Conservation (phyloP, 371 early-diverging fungal genomes). For the Entomophthora muscae region DNA sequence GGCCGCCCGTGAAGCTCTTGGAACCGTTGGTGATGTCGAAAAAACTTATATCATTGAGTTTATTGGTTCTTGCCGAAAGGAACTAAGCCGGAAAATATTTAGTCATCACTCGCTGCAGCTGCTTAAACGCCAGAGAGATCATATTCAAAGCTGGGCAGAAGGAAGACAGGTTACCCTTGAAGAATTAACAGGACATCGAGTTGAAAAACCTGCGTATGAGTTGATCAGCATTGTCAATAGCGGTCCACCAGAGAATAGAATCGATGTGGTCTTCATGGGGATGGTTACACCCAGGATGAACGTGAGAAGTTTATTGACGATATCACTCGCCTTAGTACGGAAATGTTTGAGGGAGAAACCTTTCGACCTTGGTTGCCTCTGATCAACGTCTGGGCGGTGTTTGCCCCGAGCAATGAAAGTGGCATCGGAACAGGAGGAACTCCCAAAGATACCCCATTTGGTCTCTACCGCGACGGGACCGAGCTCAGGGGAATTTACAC, state of each 20-base stretch:
- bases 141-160: neutral
- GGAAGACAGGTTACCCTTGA: too few species aligned
- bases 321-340: slow-evolving; percentile 28
- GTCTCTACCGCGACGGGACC: slow-evolving; percentile 34
- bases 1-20: neutral
- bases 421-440: slow-evolving; percentile 30
- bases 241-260: slow-evolving; percentile 28
- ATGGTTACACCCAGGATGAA: slow-evolving; percentile 30
- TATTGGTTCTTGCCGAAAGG: neutral
- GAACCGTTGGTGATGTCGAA: neutral
- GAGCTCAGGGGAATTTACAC: slow-evolving; percentile 35
- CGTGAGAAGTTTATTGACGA: slow-evolving; percentile 26
- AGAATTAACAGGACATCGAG: too few species aligned
- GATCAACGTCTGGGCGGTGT: slow-evolving; percentile 36
- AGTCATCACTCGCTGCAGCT: neutral
- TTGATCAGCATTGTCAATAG: slow-evolving; percentile 14
- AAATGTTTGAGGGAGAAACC: slow-evolving; percentile 32
- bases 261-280: slow-evolving; percentile 41
- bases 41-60: neutral
- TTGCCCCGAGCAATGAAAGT: slow-evolving; percentile 20
- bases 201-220: neutral
- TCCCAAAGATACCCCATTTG: slow-evolving; percentile 28
- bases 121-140: neutral
- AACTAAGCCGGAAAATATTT: neutral
- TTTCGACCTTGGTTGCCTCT: slow-evolving; percentile 28